Conservation (phyloP, 2,329 filamentous ascomycete genomes). For the Ceratocystiopsis minuta region DNA sequence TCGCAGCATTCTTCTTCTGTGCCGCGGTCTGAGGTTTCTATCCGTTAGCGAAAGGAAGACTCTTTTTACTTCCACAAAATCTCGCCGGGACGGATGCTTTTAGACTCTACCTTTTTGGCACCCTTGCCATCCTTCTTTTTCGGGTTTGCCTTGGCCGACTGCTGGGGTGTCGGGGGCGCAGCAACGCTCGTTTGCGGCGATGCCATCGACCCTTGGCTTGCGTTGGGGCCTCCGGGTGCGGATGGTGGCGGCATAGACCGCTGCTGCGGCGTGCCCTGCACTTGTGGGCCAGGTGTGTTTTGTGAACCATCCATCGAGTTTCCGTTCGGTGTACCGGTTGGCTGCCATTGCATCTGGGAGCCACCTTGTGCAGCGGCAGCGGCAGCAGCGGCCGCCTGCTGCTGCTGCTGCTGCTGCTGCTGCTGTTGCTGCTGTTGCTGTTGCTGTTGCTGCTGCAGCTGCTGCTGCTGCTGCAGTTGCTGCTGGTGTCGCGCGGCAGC, state of each 20-base stretch:
- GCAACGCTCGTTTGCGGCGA: slow-evolving; percentile 46
- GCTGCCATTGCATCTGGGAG: slow-evolving; percentile 31
- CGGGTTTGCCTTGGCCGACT: slow-evolving; percentile 52
- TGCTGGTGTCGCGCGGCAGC: slow-evolving; percentile 17
- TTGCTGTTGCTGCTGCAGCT: slow-evolving; percentile 10
- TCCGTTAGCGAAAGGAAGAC: slow-evolving; percentile 4
- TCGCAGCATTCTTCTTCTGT: slow-evolving; percentile 46
- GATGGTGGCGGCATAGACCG: slow-evolving; percentile 51
- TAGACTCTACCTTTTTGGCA: slow-evolving; percentile 43
- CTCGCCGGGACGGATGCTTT: too few species aligned
- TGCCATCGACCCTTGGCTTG: slow-evolving; percentile 36
- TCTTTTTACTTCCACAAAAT: not conserved
- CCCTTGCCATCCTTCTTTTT: slow-evolving; percentile 60
- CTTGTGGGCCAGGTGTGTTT: slow-evolving; percentile 7
- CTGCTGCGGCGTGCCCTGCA: slow-evolving; percentile 56
- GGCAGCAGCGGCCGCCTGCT: not conserved
- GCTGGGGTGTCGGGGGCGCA: slow-evolving; percentile 60
- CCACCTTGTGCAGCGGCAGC: slow-evolving; percentile 15
- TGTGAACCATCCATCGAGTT: slow-evolving; percentile 10
- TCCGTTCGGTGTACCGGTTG: slow-evolving; percentile 22
- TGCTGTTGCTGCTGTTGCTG: slow-evolving; percentile 11
- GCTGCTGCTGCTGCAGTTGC: slow-evolving; percentile 4
- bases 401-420: slow-evolving; percentile 5
- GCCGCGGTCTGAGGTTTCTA: slow-evolving; percentile 27
- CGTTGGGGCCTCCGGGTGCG: slow-evolving; percentile 29